Evolutionary conservation across 2,329 filamentous ascomycete species (phyloP), one percentile per base, ranked within the genome.

Genomic region (Neofusicoccum cordaticola): DNA sequence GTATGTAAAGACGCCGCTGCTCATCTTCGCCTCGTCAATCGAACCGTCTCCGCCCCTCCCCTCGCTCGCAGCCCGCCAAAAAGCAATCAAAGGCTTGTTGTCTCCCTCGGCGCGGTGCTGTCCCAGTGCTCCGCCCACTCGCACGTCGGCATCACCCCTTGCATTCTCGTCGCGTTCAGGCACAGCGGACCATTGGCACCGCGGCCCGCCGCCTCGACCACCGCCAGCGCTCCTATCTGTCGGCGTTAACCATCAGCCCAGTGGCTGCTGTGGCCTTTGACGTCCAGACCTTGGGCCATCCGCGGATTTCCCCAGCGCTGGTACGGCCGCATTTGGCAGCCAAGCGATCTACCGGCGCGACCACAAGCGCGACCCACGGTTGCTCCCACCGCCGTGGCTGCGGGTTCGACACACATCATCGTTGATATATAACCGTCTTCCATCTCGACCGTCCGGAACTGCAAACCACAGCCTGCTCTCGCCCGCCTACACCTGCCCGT

Each of bases 1-100:
- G 42, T 60, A 60, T 60, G 56, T 60, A 60, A 60, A 45, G 56
- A 60, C 56, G 22, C 51, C 19, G 37, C 52, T 57, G 37, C 37
- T 42, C 19, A 42, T 31, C 19, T 47, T 37, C 17, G 27, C 35
- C 56, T 60, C 56, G 41, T 60, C 47, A 60, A 15, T 15, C 15
- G 41, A 60, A 35, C 42, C 42, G 9, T 19, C 42, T 35, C 41
- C 41, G 53, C 53, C 27, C 41, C 31, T 60, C 56, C 6, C 42
- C 22, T 12, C n/a, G 15, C 31, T 39, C 56, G 39, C 39, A 31
- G 41, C 41, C 3, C 39, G 9, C 34, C 17, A 9, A 34, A 17
- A 34, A 45, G 42, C n/a, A 60, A 60, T 27, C 27, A 8, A 47
- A 47, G 4, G 31, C 42, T 22, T 8, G 39, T 44, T n/a, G 15